Conservation (phyloP, 139 green algal genomes). For the Closterium sp. region DNA sequence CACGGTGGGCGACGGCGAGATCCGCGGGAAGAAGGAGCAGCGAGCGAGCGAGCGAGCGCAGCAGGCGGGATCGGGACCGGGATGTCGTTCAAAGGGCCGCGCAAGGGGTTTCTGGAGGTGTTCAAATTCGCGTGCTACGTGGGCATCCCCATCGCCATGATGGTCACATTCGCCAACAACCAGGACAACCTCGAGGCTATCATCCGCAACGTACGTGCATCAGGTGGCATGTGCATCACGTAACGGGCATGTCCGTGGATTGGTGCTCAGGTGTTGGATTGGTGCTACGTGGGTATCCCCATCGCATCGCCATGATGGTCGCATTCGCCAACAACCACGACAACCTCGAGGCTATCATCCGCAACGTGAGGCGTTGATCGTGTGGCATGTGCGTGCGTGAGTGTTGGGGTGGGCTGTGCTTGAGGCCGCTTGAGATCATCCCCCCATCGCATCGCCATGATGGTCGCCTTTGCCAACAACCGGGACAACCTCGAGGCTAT, state of each 20-base stretch:
- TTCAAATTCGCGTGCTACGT: constrained; percentile 57
- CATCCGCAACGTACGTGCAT: no score
- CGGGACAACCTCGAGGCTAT: constrained; percentile 49
- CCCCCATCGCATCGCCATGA: constrained; percentile 47
- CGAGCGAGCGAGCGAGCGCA: neutral
- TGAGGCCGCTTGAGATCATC: neutral
- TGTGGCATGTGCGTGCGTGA: neutral
- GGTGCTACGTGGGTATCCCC: no score
- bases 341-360: no score
- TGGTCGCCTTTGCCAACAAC: constrained; percentile 48
- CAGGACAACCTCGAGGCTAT: constrained; percentile 49
- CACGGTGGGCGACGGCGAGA: no score
- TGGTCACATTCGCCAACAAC: constrained; percentile 47
- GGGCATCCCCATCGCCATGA: constrained; percentile 44
- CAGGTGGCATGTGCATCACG: no score
- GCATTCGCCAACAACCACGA: no score
- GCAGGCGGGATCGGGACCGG: neutral
- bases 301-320: no score
- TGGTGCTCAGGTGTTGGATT: no score
- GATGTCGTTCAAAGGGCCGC: neutral
- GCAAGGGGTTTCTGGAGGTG: constrained; percentile 29
- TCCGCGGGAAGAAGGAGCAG: neutral
- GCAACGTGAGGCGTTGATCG: neutral
- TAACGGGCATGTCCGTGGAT: no score
- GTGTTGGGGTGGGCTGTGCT: constrained; percentile 11